Percentiles rank a stretch among this genome's conserved stretches.
These are phyloP conservation scores for Plasmodium adleri DNA, from an alignment of 169 alveolate genomes.

Conservation along the genomic window DNA sequence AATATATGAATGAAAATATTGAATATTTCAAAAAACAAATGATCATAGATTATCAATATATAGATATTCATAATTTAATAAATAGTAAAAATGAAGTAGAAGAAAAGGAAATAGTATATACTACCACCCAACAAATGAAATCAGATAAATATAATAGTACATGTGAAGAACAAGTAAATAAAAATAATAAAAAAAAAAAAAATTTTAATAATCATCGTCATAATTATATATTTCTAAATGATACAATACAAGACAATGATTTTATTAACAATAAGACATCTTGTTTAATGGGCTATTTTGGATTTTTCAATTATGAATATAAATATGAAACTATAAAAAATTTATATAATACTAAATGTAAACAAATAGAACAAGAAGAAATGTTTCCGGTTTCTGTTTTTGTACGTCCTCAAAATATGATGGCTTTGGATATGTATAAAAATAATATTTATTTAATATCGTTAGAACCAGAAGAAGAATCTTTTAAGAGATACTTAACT, in stretches of 20 bases:
- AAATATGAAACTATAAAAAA: constrained; percentile 61
- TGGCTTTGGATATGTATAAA: constrained; percentile 23
- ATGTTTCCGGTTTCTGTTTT: constrained; percentile 26
- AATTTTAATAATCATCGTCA: neutral
- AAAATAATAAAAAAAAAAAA: neutral
- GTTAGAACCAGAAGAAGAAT: constrained; percentile 6
- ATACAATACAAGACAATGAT: constrained; percentile 16
- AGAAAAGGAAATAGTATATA: neutral
- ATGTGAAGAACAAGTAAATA: neutral
- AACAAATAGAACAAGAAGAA: neutral
- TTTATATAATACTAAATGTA: constrained; percentile 24
- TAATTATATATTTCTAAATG: neutral
- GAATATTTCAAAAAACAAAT: neutral
- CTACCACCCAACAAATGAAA: too few species aligned
- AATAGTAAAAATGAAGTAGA: neutral
- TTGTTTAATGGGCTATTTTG: constrained; percentile 75
- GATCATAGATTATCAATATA: constrained; percentile 8
- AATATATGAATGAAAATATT: constrained; percentile 40
- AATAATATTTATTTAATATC: constrained; percentile 35
- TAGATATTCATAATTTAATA: neutral
- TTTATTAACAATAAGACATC: constrained; percentile 24
- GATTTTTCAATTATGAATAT: constrained; percentile 78
- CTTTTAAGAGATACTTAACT: neutral
- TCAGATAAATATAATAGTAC: too few species aligned
- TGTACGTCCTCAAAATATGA: constrained; percentile 42